A percentile compares a stretch with the other conserved stretches of the same genome.
These are phyloP conservation scores for Eucalyptus camaldulensis DNA, from an alignment of 345 rosid genomes.

Conservation along the genomic window DNA sequence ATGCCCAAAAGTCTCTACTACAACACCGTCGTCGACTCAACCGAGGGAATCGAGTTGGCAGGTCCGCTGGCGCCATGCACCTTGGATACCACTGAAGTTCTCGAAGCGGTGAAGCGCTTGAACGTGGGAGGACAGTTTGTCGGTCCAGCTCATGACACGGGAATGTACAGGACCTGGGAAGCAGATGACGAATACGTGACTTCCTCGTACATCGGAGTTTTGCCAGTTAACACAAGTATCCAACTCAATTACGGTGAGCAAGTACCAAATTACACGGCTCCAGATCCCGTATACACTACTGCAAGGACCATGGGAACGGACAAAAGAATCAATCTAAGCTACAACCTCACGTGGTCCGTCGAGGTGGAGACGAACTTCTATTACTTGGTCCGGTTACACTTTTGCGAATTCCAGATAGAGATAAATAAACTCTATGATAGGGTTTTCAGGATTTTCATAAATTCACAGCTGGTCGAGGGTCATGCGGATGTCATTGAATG, in stretches of 20 bases:
- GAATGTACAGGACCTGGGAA: slow-evolving; percentile 17
- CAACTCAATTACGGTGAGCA: not conserved
- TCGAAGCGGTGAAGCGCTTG: slow-evolving; percentile 1
- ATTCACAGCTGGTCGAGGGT: too few species aligned
- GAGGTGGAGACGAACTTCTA: too few species aligned
- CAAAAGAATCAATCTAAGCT: not conserved
- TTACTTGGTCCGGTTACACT: too few species aligned
- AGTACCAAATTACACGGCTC: slow-evolving; percentile 10
- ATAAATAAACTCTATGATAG: too few species aligned
- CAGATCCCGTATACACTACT: slow-evolving; percentile 1
- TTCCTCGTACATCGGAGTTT: not conserved
- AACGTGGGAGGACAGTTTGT: slow-evolving; percentile 13
- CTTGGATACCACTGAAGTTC: accelerated
- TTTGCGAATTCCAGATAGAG: too few species aligned
- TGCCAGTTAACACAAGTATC: not conserved
- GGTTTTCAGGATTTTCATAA: too few species aligned
- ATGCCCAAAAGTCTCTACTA: slow-evolving; percentile 14
- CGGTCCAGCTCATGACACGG: slow-evolving; percentile 1
- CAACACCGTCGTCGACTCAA: too few species aligned
- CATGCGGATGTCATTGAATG: too few species aligned
- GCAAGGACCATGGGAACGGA: slow-evolving; percentile 8
- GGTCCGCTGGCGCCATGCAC: accelerated
- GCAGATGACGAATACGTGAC: not conserved
- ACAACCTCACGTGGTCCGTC: slow-evolving; percentile 1
- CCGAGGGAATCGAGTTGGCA: not conserved